A percentile compares a stretch with the other conserved stretches of the same genome.
Conservation (phyloP, 441 rosid species). For the Pelargonium fulgidum region DNA sequence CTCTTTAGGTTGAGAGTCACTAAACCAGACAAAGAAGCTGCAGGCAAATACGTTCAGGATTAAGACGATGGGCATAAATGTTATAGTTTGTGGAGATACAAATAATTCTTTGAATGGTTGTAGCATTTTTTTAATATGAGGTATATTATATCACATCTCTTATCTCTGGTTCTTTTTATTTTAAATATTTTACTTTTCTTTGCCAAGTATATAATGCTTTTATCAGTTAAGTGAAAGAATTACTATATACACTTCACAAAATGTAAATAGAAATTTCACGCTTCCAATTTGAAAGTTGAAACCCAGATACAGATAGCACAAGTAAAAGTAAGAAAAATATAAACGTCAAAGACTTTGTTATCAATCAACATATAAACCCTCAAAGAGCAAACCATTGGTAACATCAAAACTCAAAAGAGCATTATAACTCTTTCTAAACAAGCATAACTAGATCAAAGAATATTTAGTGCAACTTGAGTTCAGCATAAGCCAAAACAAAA, state of each 20-base stretch:
- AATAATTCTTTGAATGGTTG: neutral
- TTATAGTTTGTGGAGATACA: neutral
- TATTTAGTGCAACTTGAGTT: neutral
- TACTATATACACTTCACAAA: too few species aligned
- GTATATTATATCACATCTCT: too few species aligned
- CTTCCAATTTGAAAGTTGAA: too few species aligned
- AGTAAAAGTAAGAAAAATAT: too few species aligned
- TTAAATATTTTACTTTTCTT: too few species aligned
- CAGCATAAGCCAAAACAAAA: neutral
- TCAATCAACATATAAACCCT: neutral
- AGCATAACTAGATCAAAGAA: neutral
- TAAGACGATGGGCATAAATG: neutral
- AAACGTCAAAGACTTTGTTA: too few species aligned
- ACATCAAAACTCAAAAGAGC: neutral
- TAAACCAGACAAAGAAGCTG: conserved; percentile 93
- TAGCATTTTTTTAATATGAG: too few species aligned
- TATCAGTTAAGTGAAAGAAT: too few species aligned
- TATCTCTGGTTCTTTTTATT: too few species aligned
- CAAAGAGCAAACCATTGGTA: neutral
- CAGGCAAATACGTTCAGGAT: conserved; percentile 12
- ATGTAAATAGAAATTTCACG: too few species aligned
- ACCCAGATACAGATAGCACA: too few species aligned
- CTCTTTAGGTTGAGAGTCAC: conserved; percentile 51
- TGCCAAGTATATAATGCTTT: too few species aligned
- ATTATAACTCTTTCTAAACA: neutral